A percentile compares a stretch with the other conserved stretches of the same genome.
Conservation (phyloP, 768 basidiomycete species). For the Rhizopogon vesiculosus region DNA sequence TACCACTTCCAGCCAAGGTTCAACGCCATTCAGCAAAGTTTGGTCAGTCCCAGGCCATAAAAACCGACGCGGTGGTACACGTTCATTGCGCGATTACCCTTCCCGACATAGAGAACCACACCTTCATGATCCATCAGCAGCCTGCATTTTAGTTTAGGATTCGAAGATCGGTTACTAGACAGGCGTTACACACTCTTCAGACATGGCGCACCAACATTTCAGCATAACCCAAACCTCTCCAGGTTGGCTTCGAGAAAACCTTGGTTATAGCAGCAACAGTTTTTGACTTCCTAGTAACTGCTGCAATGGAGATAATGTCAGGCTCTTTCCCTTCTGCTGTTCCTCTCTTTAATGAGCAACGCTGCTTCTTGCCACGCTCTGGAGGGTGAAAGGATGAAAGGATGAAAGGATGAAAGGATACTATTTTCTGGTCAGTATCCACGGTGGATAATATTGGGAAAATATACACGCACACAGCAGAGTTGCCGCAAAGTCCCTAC, state of each 20-base stretch:
- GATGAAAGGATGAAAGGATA: conserved; percentile 50
- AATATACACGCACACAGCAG: conserved; percentile 40
- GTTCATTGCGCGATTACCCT: conserved; percentile 38
- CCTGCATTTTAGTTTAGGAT: conserved; percentile 12
- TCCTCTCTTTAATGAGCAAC: conserved; percentile 37
- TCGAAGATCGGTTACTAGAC: background rate
- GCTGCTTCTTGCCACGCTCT: conserved; percentile 49
- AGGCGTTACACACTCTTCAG: conserved; percentile 39
- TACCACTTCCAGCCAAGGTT: conserved; percentile 60
- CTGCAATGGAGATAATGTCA: conserved; percentile 60
- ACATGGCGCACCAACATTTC: conserved; percentile 57
- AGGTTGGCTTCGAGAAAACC: conserved; percentile 54
- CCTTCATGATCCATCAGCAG: conserved; percentile 36
- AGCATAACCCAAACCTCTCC: conserved; percentile 53
- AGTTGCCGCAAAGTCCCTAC: conserved; percentile 50
- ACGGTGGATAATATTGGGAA: background rate
- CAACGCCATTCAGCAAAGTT: conserved; percentile 37
- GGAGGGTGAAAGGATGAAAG: too few relatives aligned
- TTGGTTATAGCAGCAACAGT: conserved; percentile 64
- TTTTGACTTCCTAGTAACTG: conserved; percentile 56
- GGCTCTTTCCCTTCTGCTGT: conserved; percentile 20
- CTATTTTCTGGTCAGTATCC: conserved; percentile 23
- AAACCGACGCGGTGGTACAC: conserved; percentile 67
- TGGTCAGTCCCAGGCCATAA: conserved; percentile 40
- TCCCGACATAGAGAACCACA: conserved; percentile 66